These are phyloP conservation scores for Tolypocladium amazonense DNA, from an alignment of 2,329 filamentous ascomycete species.

Conservation along the genomic window DNA sequence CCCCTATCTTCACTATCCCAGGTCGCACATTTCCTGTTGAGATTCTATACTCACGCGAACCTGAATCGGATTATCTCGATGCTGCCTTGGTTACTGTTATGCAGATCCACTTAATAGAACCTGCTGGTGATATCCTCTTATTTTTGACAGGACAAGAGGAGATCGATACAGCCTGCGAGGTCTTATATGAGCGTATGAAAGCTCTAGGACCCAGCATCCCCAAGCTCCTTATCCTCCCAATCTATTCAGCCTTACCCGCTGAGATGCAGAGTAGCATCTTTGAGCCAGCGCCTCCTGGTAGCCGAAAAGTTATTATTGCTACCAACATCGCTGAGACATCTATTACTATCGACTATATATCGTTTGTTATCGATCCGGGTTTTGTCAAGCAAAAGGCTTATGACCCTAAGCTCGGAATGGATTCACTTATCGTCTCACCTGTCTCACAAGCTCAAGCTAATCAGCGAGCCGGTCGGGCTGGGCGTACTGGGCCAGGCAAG, in stretches of 20 bases:
- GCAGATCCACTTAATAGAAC: constrained; percentile 94
- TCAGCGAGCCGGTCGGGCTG: constrained; percentile 84
- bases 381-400: constrained; percentile 98
- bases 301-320: constrained; percentile 89
- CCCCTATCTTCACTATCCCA: constrained; percentile 93
- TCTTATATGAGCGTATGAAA: constrained; percentile 92
- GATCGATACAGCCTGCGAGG: constrained; percentile 90
- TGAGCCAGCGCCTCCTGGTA: constrained; percentile 77
- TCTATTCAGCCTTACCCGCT: constrained; percentile 88
- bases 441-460: constrained; percentile 96
- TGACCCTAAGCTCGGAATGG: constrained; percentile 95
- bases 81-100: constrained; percentile 89
- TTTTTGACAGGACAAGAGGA: constrained; percentile 97
- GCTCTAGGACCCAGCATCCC: constrained; percentile 82
- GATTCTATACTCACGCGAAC: constrained; percentile 88
- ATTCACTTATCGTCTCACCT: constrained; percentile 87
- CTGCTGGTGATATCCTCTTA: constrained; percentile 81
- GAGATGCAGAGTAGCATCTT: constrained; percentile 95
- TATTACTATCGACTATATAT: constrained; percentile 95
- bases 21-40: constrained; percentile 93
- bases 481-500: constrained; percentile 89
- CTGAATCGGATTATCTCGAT: constrained; percentile 92
- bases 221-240: constrained; percentile 83
- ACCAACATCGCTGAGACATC: constrained; percentile 98
- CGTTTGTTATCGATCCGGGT: constrained; percentile 95